Conservation (phyloP, 352 stramenopile species). For the Globisporangium nodosum region DNA sequence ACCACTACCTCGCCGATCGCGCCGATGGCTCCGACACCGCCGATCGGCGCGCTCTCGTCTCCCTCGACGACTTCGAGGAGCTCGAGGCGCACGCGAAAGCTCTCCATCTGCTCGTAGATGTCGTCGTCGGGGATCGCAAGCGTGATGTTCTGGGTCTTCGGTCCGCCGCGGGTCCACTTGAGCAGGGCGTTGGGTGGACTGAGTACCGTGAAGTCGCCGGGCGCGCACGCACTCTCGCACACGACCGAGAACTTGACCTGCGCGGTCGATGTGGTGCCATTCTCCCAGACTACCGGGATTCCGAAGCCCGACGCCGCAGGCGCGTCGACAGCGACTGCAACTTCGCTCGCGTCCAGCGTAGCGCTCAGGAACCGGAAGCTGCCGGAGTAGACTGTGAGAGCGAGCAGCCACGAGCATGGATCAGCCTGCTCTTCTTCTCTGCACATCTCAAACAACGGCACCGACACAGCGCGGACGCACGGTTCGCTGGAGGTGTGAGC, state of each 20-base stretch:
- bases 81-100: slow-evolving; percentile 37
- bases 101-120: slow-evolving; percentile 47
- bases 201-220: slow-evolving; percentile 35
- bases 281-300: slow-evolving; percentile 57
- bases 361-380: slow-evolving; percentile 49
- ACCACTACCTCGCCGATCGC: slow-evolving; percentile 37
- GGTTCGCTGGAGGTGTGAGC: slow-evolving; percentile 44
- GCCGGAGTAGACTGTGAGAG: slow-evolving; percentile 32
- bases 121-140: slow-evolving; percentile 39
- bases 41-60: slow-evolving; percentile 3
- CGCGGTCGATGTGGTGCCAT: slow-evolving; percentile 40
- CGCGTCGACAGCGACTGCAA: slow-evolving; percentile 1
- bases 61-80: slow-evolving; percentile 19
- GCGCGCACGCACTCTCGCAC: slow-evolving; percentile 37
- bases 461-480: slow-evolving; percentile 16
- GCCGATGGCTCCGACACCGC: slow-evolving; percentile 30
- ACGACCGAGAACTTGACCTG: slow-evolving; percentile 37
- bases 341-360: slow-evolving; percentile 28
- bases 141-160: slow-evolving; percentile 33
- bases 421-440: slow-evolving; percentile 1
- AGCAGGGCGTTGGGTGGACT: slow-evolving; percentile 24
- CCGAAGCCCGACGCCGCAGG: slow-evolving; percentile 8
- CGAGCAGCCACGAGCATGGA: neutral
- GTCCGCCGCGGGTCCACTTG: slow-evolving; percentile 34
- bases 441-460: neutral